These are phyloP conservation scores for Pythium guiyangense DNA, from an alignment of 352 stramenopile genomes.

Conservation along the genomic window DNA sequence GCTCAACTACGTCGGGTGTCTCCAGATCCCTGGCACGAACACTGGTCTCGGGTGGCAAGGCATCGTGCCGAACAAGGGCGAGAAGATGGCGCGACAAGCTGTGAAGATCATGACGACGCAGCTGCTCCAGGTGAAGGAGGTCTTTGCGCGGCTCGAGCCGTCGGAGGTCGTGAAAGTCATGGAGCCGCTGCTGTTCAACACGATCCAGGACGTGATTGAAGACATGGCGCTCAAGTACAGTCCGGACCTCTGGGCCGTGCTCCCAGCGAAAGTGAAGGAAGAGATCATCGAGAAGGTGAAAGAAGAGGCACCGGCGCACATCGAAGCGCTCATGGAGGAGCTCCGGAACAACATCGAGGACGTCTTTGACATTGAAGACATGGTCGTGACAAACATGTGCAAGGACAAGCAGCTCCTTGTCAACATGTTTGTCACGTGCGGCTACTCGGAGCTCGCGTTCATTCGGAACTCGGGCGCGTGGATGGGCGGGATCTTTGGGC, in stretches of 20 bases:
- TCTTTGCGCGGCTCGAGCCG: slow-evolving; percentile 91
- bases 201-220: slow-evolving; percentile 85
- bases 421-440: slow-evolving; percentile 93
- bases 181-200: slow-evolving; percentile 89
- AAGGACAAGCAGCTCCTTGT: slow-evolving; percentile 94
- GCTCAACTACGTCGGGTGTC: slow-evolving; percentile 89
- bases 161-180: slow-evolving; percentile 89
- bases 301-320: slow-evolving; percentile 88
- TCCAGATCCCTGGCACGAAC: slow-evolving; percentile 85
- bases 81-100: slow-evolving; percentile 96
- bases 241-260: slow-evolving; percentile 72
- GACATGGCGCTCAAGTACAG: slow-evolving; percentile 90
- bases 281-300: slow-evolving; percentile 94
- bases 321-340: slow-evolving; percentile 93
- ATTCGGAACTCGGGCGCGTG: slow-evolving; percentile 89
- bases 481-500: slow-evolving; percentile 87
- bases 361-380: slow-evolving; percentile 94
- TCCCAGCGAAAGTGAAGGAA: slow-evolving; percentile 79
- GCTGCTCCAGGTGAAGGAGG: slow-evolving; percentile 90
- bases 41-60: slow-evolving; percentile 96
- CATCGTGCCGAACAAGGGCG: slow-evolving; percentile 95
- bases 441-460: slow-evolving; percentile 89
- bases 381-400: slow-evolving; percentile 93
- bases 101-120: slow-evolving; percentile 93
- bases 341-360: slow-evolving; percentile 94